Base-by-base conservation (phyloP, 1,284 basidiomycete species). In the Naganishia cerealis region DNA sequence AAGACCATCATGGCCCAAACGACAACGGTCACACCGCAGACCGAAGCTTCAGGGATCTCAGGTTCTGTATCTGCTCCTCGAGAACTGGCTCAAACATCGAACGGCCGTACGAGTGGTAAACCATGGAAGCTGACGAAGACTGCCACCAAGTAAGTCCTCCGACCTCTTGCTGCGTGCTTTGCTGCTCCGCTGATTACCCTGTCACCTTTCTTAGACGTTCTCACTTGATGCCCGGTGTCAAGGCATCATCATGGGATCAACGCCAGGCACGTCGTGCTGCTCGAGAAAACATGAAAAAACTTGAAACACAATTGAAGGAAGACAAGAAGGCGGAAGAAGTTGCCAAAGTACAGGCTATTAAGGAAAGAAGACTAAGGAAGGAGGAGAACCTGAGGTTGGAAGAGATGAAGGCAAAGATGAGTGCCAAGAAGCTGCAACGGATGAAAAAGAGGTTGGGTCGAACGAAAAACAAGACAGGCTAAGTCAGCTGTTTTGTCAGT, bases 381-480 rank as follows among this genome's bases (percentile, higher is more conserved):
- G 81, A 76, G 39, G 80, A 82, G 74, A 79, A 78, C 74, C 73
- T 74, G 67, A 73, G 81, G 62, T 69, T 78, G 73, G 80, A 79
- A 70, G 75, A 79, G 69, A 72, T 79, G 72, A 73, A 72, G 24
- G 78, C 78, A 15, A 79, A 75, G 74, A 81, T 81, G 80, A 78
- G 76, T 8, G 80, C 78, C n/a, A 82, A 81, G 77, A 81, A 80
- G 73, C 71, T 79, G 24, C 80, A 81, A 74, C 73, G 81, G 63
- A 77, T 82, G 76, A 77, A 77, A 72, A 81, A 81, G 79, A 78
- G 80, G 68, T 76, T 77, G 71, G 80, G 80, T 42, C 70, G 80
- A 67, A 76, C 79, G 50, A 81, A 81, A 79, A 80, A 81, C 77
- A 78, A 81, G 78, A 81, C 79, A 72, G 80, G 80, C 69, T 80